phyloP scores from a whole-genome alignment of 768 basidiomycete genomes.

The Antrodiella citrinella region DNA sequence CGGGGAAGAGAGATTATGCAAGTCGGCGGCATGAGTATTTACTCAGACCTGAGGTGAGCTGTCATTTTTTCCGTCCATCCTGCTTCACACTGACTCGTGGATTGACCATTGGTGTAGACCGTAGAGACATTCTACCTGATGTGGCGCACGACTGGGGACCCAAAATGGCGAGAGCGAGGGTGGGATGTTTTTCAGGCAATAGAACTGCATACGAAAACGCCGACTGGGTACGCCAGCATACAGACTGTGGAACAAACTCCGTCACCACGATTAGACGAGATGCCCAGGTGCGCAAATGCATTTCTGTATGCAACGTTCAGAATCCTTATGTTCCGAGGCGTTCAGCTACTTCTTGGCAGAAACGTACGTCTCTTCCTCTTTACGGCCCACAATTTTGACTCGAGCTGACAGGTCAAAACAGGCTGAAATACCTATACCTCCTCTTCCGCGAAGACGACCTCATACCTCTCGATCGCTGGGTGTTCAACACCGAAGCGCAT shows the following conservation, averaged over 20 bases:
- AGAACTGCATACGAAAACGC: conserved; percentile 48
- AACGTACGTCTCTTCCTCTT: conserved; percentile 25
- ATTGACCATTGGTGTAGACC: conserved; percentile 59
- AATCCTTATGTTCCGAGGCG: background rate
- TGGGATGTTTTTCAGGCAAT: conserved; percentile 70
- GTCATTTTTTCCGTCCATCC: conserved; percentile 14
- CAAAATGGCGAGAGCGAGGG: conserved; percentile 61
- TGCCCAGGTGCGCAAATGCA: conserved; percentile 57
- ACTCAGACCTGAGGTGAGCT: conserved; percentile 69
- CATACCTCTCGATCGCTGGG: conserved; percentile 35
- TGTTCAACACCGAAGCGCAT: conserved; percentile 56
- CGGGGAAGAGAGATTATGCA: conserved; percentile 40
- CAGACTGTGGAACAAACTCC: conserved; percentile 37
- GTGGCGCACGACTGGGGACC: conserved; percentile 64
- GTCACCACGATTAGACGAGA: conserved; percentile 39
- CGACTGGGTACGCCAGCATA: conserved; percentile 54
- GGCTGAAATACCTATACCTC: conserved; percentile 64
- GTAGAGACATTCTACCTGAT: conserved; percentile 67
- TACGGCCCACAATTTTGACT: no score
- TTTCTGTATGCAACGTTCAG: background rate
- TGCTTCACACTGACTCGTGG: conserved; percentile 23
- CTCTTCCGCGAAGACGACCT: conserved; percentile 59
- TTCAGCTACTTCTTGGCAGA: conserved; percentile 47
- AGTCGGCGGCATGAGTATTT: conserved; percentile 41
- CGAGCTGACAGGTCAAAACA: no score